Percentiles rank a stretch among this genome's conserved stretches.
These are phyloP conservation scores for Phialophora tarda DNA, from an alignment of 2,329 filamentous ascomycete species.

Conservation along the genomic window DNA sequence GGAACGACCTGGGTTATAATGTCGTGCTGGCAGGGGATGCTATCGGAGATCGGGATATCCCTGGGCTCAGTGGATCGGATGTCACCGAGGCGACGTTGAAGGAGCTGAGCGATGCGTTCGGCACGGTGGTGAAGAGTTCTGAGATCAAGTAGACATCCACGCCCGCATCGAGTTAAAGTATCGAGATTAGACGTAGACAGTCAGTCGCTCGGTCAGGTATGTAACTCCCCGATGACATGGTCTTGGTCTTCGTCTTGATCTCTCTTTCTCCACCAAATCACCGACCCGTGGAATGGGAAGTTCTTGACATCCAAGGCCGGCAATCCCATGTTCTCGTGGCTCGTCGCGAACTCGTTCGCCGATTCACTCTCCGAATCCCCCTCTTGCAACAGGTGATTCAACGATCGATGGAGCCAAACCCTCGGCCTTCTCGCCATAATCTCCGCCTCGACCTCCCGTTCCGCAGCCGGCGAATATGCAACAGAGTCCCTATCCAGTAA, in stretches of 20 bases:
- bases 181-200: background rate
- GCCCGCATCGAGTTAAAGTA: too few relatives aligned
- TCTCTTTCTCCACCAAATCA: conserved; percentile 26
- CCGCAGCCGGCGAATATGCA: conserved; percentile 66
- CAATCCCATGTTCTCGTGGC: conserved; percentile 12
- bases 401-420: conserved; percentile 30
- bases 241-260: background rate
- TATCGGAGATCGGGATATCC: conserved; percentile 70
- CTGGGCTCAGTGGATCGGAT: conserved; percentile 63
- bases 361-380: background rate
- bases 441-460: conserved; percentile 36
- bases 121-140: conserved; percentile 60
- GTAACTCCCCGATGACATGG: background rate
- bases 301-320: conserved; percentile 26
- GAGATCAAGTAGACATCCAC: conserved; percentile 47
- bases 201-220: background rate
- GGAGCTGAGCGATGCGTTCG: conserved; percentile 69
- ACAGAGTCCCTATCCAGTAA: conserved; percentile 58
- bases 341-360: conserved; percentile 4
- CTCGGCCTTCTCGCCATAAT: conserved; percentile 23
- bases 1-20: conserved; percentile 66
- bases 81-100: conserved; percentile 58
- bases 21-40: conserved; percentile 66
- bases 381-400: conserved; percentile 9
- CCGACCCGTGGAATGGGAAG: conserved; percentile 29